Base-by-base conservation (phyloP, 192 early-diverging fungal genomes). In the Paraglomus brasilianum region DNA sequence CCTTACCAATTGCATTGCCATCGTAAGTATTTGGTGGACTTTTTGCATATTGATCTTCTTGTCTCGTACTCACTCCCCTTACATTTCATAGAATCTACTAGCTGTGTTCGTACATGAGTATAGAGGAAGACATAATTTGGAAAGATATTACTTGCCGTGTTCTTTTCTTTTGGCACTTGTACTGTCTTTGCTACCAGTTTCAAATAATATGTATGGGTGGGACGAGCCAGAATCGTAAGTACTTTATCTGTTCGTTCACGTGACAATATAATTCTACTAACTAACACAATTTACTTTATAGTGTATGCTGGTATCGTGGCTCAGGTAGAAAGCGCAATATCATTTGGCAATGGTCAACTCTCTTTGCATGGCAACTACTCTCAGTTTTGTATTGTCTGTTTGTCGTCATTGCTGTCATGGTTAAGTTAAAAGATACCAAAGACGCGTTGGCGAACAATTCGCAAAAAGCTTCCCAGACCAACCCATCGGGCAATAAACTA, bases 151-250 rank as follows among this genome's bases (percentile, higher is more conserved):
- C 47, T 0, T 63, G 5, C 15, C 30, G 0, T 5, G 1, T 21
- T 9, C 61, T 47, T 24, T 63, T 46, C 0, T n/a, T 43, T 46
- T 63, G 10, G 61, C 61, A 22, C 40, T 46, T 41, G 10, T 46
- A 8, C 5, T 63, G 19, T 63, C 61, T 5, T 45, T 21, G 2
- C 17, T 63, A n/a, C 61, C 61, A 19, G 8, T 63, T 11, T 47
- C 40, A 9, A 6, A 14, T 10, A 21, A 43, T 8, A 63, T 63
- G 61, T 63, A 63, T 46, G 61, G 61, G 11, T 63, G 30, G 11
- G 14, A 63, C 30, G 61, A 43, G 19, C 61, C 61, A 11, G 61
- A 63, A 63, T 8, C 9, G 61, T 63, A 40, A 60, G 58, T 56
- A 53, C 30, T 53, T 15, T 21, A 56, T 22, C n/a, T 10, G 10